Evolutionary conservation across 108 stramenopile species (phyloP).

Genomic region (Tribonema minus): DNA sequence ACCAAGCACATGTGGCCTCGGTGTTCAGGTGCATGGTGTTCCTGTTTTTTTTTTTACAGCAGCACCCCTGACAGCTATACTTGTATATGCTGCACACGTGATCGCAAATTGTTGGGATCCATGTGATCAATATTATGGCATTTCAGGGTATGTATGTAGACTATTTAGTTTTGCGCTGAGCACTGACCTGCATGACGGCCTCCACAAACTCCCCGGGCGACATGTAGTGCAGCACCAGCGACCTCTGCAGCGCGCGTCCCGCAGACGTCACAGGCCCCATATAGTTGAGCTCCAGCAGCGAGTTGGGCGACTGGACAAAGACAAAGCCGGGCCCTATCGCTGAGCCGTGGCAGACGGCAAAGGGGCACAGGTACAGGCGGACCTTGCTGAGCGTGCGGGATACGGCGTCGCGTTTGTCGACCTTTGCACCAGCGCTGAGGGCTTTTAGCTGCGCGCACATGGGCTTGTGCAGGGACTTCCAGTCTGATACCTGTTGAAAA

Average conservation of each 20-base stretch:
- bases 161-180: no score
- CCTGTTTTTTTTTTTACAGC: no score
- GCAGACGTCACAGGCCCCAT: slow-evolving; percentile 29
- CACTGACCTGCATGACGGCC: slow-evolving; percentile 18
- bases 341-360: slow-evolving; percentile 28
- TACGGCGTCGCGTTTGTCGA: slow-evolving; percentile 16
- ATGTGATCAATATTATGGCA: no score
- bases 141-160: no score
- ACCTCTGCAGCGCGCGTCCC: slow-evolving; percentile 28
- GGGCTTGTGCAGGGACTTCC: slow-evolving; percentile 33
- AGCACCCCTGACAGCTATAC: no score
- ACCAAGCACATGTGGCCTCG: no score
- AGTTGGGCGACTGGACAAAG: slow-evolving; percentile 40
- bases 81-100: no score
- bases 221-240: slow-evolving; percentile 40
- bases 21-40: no score
- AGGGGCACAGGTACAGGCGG: slow-evolving; percentile 41
- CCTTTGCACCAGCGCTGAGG: neutral
- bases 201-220: slow-evolving; percentile 39
- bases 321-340: slow-evolving; percentile 35
- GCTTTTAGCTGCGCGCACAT: slow-evolving; percentile 37
- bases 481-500: slow-evolving; percentile 37
- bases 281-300: slow-evolving; percentile 31
- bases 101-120: no score
- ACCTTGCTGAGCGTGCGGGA: slow-evolving; percentile 20